These are phyloP conservation scores for Medakamo hakoo DNA, from an alignment of 139 green algal genomes.

Conservation along the genomic window DNA sequence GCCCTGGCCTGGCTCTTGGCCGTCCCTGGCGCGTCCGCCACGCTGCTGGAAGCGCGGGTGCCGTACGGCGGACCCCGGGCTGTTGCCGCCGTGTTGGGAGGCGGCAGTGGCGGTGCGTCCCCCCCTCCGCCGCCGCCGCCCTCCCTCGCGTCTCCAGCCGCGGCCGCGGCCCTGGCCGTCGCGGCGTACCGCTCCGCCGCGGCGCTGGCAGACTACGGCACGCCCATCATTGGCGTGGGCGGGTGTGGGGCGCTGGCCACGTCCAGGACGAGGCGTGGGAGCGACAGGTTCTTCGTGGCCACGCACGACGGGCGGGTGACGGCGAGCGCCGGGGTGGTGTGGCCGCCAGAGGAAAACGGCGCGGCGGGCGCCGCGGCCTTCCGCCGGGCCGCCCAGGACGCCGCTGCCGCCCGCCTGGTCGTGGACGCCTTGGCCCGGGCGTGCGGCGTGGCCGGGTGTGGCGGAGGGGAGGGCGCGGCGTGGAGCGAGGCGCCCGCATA, in stretches of 20 bases:
- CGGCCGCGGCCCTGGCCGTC: conserved; percentile 34
- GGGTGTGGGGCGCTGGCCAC: conserved; percentile 53
- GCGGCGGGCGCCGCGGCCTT: conserved; percentile 3
- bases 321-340: no score
- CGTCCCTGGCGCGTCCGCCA: conserved; percentile 58
- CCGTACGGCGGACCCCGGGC: conserved; percentile 39
- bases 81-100: conserved; percentile 32
- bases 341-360: no score
- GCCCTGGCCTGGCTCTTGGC: conserved; percentile 47
- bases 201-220: conserved; percentile 30
- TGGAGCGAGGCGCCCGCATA: neutral
- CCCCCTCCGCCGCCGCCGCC: neutral
- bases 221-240: conserved; percentile 41
- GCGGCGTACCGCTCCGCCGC: conserved; percentile 47
- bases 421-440: neutral
- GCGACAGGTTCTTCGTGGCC: conserved; percentile 40
- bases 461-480: neutral
- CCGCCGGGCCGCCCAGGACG: neutral
- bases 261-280: conserved; percentile 40
- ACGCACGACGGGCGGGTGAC: conserved; percentile 14
- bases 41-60: conserved; percentile 50
- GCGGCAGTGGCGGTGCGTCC: no score
- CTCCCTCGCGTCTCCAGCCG: conserved; percentile 8
- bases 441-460: conserved; percentile 1
- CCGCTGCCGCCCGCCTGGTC: neutral